Base-by-base conservation (phyloP, 2,329 filamentous ascomycete species). In the Tolypocladium ovalisporum region DNA sequence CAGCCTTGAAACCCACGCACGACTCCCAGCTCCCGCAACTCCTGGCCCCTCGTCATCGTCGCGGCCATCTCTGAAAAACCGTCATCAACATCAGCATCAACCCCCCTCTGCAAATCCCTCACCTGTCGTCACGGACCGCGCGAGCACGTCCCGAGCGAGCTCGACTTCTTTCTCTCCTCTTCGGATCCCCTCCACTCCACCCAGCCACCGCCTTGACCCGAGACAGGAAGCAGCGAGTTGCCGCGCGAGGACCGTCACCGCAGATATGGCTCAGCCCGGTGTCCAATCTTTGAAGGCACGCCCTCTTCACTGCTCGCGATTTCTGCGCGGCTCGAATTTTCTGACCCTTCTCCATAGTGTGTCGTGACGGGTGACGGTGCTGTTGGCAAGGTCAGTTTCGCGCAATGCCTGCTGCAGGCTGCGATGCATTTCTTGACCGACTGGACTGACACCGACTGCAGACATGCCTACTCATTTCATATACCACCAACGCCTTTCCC, bases 401-500 rank as follows among this genome's bases (percentile, higher is more conserved):
- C 60, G 36, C 57, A 32, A 44, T 24, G 9, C n/a, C 34, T 34
- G 35, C 54, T 34, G 19, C 44, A 27, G 59, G 39, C 42, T 24
- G 37, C 52, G 58, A 52, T 29, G 49, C 35, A 51, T 32, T 52
- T 52, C 49, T 24, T 51, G 44, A 12, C 37, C 54, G 19, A 40
- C 37, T 40, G 17, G 55, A 58, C 71, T 74, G 65, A 74, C 68
- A 53, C 39, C 29, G 56, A 32, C 65, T 54, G 44, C 61, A 97
- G 93, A 99, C 94, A 81, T 99, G 94, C 80, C 86, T 99, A 60
- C 86, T 99, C 68, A 99, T 99, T 73, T 97, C 93, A 56, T 99
- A 99, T 79, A 97, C 94, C 62, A 99, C 94, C 62, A 99, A 97
- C 79, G 94, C 94, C 64, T 99, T 99, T 74, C 94, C 94, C n/a